These are phyloP conservation scores for Ceratocystis variospora DNA, from an alignment of 2,329 filamentous ascomycete genomes.

Conservation along the genomic window DNA sequence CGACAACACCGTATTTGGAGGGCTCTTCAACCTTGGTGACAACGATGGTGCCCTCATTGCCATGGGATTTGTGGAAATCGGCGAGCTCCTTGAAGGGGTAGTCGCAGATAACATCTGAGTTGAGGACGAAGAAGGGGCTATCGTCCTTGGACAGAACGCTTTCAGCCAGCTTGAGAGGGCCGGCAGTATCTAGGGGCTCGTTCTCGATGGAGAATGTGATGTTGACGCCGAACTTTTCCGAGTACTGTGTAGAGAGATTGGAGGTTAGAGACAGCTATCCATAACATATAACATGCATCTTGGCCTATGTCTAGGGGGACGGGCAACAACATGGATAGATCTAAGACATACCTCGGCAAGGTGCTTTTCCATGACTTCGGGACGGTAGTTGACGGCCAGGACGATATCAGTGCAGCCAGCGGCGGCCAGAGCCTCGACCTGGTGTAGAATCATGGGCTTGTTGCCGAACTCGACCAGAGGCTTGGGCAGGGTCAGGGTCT, in stretches of 20 bases:
- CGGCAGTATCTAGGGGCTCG: slow-evolving; percentile 88
- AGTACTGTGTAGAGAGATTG: slow-evolving; percentile 45
- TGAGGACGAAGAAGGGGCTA: slow-evolving; percentile 91
- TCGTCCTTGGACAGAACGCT: slow-evolving; percentile 86
- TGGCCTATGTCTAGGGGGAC: no score
- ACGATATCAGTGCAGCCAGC: slow-evolving; percentile 96
- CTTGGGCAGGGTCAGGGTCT: slow-evolving; percentile 95
- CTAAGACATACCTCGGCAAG: slow-evolving; percentile 59
- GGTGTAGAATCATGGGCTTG: slow-evolving; percentile 98
- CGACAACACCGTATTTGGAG: slow-evolving; percentile 96
- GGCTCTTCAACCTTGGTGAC: slow-evolving; percentile 99
- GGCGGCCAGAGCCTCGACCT: slow-evolving; percentile 85
- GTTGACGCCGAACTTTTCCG: slow-evolving; percentile 80
- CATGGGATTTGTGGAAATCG: slow-evolving; percentile 83
- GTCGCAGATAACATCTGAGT: slow-evolving; percentile 96
- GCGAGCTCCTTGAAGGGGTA: slow-evolving; percentile 86
- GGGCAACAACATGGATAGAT: neutral
- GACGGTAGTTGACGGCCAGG: slow-evolving; percentile 94
- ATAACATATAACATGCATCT: slow-evolving; percentile 8
- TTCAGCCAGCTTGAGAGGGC: slow-evolving; percentile 89
- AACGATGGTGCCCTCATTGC: slow-evolving; percentile 91
- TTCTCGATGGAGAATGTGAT: slow-evolving; percentile 96
- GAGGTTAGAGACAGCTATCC: slow-evolving; percentile 11
- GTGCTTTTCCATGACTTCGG: slow-evolving; percentile 92
- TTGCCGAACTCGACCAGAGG: slow-evolving; percentile 94